Conservation (phyloP, 306 rosid genomes). For the Vigna angularis region DNA sequence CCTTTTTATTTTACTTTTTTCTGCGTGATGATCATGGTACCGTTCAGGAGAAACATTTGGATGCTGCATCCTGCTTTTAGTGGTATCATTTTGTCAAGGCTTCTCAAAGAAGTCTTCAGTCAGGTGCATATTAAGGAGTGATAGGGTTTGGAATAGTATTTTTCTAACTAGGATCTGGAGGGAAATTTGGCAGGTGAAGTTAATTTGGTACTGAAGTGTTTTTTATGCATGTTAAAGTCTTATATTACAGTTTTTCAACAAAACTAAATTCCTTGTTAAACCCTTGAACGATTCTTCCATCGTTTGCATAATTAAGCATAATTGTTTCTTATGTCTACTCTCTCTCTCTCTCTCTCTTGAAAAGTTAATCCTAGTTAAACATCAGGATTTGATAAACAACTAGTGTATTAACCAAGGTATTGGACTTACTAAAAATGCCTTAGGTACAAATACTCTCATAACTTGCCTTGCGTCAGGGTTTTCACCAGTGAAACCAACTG, state of each 20-base stretch:
- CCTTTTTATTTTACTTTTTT: slow-evolving; percentile 19
- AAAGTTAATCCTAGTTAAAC: background rate
- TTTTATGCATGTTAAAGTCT: background rate
- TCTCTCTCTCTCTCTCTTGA: background rate
- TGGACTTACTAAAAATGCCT: background rate
- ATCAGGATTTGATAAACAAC: slow-evolving; percentile 16
- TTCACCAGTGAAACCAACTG: background rate
- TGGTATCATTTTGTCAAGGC: slow-evolving; percentile 22
- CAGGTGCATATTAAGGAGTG: slow-evolving; percentile 15
- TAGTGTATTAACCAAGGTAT: background rate
- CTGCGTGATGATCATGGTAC: slow-evolving; percentile 8
- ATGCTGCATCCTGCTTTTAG: slow-evolving; percentile 7
- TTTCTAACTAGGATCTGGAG: background rate
- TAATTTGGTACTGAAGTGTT: slow-evolving; percentile 5
- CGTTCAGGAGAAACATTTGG: slow-evolving; percentile 26
- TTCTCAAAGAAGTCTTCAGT: slow-evolving; percentile 21
- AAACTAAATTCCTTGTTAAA: background rate
- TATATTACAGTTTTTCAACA: background rate
- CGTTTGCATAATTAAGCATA: slow-evolving; percentile 31
- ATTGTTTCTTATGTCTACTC: background rate
- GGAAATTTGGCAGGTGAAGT: slow-evolving; percentile 9
- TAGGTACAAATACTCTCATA: background rate
- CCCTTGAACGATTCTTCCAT: slow-evolving; percentile 13
- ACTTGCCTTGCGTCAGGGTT: background rate
- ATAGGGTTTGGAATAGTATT: slow-evolving; percentile 26